Base-by-base conservation (phyloP, 345 rosid genomes). In the Gynandropsis gynandra region DNA sequence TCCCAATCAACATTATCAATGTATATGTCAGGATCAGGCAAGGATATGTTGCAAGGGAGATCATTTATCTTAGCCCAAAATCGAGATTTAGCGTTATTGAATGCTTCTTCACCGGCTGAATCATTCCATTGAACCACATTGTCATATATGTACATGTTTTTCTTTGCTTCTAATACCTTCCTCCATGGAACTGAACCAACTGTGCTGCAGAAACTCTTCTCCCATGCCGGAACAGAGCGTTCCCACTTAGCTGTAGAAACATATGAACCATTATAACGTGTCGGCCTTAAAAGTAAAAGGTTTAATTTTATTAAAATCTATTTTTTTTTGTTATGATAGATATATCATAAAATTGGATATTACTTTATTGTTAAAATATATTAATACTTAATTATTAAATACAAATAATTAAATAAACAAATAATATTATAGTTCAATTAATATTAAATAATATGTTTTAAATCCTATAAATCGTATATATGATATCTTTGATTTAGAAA, bases 1-100 rank as follows among this genome's bases (percentile, higher is more conserved):
- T 68, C 63, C 82, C 74, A 76, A 52, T 74, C 68, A 50, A 76
- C 63, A 52, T 63, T 52, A 40, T 76, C 82, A 19, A 76, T 70
- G 48, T 72, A 63, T n/a, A 55, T 27, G 42, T 69, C 57, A 5
- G 72, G 77, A 62, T 66, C 70, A 18, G 75, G 81, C 29, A 65
- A 20, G 42, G 77, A 42, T 35, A 76, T 57, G 37, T 58, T 59
- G 20, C 75, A 66, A 16, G 62, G 44, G 14, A 66, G 52, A 16
- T 70, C 65, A 42, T 73, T 79, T 11, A 66, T 73, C 54, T 62
- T 50, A 7, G 74, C 72, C 71, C 68, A 73, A 31, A 62, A 79
- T 19, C 71, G 69, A 4, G 52, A 37, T 43, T 76, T 76, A 9
- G 81, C 85, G 11, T 64, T 64, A 13, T 41, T 68, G 58, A 79